Percentiles rank a stretch among this genome's conserved stretches.
These are phyloP conservation scores for Jaapia argillacea DNA, from an alignment of 768 basidiomycete genomes.

Conservation along the genomic window DNA sequence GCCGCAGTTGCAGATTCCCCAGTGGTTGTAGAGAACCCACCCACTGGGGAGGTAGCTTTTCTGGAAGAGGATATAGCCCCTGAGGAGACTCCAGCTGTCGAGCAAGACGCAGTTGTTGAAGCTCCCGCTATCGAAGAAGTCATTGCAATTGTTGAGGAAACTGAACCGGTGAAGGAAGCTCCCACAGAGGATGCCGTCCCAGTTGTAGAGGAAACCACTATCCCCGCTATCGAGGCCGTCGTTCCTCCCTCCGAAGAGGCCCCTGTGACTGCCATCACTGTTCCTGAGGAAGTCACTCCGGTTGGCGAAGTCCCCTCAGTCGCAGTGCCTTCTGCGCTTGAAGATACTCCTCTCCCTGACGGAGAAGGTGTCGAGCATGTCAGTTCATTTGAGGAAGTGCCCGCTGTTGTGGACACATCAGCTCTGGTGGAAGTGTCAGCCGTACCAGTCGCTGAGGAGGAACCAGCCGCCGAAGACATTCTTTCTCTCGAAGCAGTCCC, in stretches of 20 bases:
- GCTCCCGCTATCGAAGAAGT: conserved; percentile 4
- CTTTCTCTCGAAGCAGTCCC: background rate
- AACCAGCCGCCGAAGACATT: background rate
- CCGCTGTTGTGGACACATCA: background rate
- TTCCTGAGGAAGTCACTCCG: conserved; percentile 1
- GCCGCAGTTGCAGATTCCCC: conserved; percentile 1
- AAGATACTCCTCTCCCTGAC: background rate
- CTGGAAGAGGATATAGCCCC: conserved; percentile 1
- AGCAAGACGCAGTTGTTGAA: conserved; percentile 2
- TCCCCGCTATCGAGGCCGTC: background rate
- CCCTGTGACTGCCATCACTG: background rate
- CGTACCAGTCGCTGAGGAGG: conserved; percentile 1
- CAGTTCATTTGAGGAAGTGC: background rate
- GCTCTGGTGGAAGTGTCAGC: conserved; percentile 3
- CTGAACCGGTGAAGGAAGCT: too few species aligned
- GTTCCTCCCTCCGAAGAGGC: background rate
- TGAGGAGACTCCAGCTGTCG: conserved; percentile 2
- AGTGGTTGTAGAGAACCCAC: background rate
- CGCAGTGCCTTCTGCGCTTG: background rate
- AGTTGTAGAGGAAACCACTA: conserved; percentile 1
- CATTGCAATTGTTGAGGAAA: conserved; percentile 1
- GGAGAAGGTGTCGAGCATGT: background rate
- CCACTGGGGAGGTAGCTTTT: background rate
- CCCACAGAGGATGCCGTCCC: conserved; percentile 2
- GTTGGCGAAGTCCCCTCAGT: background rate